A percentile compares a stretch with the other conserved stretches of the same genome.
Conservation (phyloP, 202 grass and related monocot species). For the Carex sylvatica region DNA sequence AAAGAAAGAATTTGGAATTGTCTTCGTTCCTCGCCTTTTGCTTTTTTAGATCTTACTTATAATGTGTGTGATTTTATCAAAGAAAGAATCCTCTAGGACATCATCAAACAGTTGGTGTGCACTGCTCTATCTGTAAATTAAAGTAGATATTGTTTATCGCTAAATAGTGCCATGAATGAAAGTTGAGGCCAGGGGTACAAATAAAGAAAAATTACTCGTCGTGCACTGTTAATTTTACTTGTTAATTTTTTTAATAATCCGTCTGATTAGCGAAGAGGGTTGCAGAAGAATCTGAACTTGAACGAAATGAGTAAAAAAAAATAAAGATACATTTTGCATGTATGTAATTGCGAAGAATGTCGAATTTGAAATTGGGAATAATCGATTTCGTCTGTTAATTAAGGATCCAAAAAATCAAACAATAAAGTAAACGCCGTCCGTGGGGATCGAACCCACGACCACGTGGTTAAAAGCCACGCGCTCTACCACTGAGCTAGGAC, state of each 20-base stretch:
- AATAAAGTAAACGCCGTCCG: conserved; percentile 38
- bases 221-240: too few species aligned
- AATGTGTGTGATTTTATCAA: neutral
- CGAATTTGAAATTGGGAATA: too few species aligned
- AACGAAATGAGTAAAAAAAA: too few species aligned
- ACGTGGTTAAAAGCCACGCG: conserved; percentile 91
- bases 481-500: conserved; percentile 90
- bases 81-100: neutral
- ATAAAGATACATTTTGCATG: too few species aligned
- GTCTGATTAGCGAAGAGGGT: too few species aligned
- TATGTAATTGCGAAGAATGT: too few species aligned
- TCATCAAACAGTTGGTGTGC: neutral
- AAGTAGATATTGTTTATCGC: neutral
- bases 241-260: too few species aligned
- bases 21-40: neutral
- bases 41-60: neutral
- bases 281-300: too few species aligned
- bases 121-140: neutral
- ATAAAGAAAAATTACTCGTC: too few species aligned
- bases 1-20: neutral
- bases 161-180: neutral
- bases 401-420: neutral
- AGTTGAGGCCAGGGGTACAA: too few species aligned
- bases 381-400: neutral
- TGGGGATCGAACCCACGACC: conserved; percentile 88